Conservation (phyloP, 78 protist species). For the Emiliania huxleyi region DNA sequence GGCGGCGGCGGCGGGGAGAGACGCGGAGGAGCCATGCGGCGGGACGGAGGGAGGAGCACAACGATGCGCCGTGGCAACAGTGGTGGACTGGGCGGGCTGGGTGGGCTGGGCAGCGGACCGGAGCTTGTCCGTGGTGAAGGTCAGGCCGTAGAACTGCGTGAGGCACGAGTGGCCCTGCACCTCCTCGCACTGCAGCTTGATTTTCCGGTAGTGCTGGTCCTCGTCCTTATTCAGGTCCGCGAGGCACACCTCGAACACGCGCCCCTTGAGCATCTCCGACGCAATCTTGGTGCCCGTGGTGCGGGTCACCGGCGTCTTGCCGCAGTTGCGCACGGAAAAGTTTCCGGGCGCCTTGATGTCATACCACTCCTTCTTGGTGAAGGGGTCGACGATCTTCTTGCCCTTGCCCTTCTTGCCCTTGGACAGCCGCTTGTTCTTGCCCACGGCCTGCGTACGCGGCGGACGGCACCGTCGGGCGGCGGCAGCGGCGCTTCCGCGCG, state of each 20-base stretch:
- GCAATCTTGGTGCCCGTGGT: slow-evolving; percentile 90
- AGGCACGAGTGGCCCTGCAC: slow-evolving; percentile 88
- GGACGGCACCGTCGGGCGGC: no score
- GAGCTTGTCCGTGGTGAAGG: slow-evolving; percentile 97
- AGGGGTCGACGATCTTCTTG: slow-evolving; percentile 88
- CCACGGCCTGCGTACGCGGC: slow-evolving; percentile 54
- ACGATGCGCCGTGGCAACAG: no score
- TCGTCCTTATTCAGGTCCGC: slow-evolving; percentile 93
- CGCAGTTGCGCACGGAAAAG: slow-evolving; percentile 82
- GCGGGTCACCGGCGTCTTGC: slow-evolving; percentile 93
- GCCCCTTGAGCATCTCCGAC: slow-evolving; percentile 91
- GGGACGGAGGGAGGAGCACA: no score
- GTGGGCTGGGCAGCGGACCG: no score
- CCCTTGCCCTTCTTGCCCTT: slow-evolving; percentile 65
- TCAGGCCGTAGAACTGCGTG: slow-evolving; percentile 98
- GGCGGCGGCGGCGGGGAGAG: no score
- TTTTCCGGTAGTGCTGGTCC: slow-evolving; percentile 89
- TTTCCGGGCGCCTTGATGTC: slow-evolving; percentile 91
- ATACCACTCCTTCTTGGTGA: slow-evolving; percentile 97
- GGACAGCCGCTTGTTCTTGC: slow-evolving; percentile 76
- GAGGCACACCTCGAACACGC: slow-evolving; percentile 93
- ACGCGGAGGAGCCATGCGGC: no score
- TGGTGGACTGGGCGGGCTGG: no score
- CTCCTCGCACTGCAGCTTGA: slow-evolving; percentile 90
- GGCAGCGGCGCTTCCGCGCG: no score